Conservation (phyloP, 1,139 yeast species). For the Pichia sp. region DNA sequence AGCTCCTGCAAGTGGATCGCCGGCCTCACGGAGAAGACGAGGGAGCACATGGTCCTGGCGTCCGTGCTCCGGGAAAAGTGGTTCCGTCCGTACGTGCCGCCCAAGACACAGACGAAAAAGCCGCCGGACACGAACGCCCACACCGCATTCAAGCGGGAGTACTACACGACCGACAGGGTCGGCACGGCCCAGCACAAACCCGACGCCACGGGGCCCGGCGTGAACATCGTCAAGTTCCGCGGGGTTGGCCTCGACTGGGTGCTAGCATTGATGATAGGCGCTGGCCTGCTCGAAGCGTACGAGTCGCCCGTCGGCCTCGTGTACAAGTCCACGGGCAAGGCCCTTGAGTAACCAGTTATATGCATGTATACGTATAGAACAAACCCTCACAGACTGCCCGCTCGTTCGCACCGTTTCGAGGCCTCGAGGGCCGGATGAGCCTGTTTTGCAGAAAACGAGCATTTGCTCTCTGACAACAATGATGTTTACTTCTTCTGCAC, state of each 20-base stretch:
- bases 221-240: conserved; percentile 14
- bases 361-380: too few species aligned
- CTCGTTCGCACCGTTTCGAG: too few species aligned
- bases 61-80: conserved; percentile 9
- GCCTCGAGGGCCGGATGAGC: too few species aligned
- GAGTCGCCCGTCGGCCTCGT: conserved; percentile 69
- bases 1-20: conserved; percentile 29
- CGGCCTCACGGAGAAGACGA: conserved; percentile 4
- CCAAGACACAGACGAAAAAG: not conserved
- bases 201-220: conserved; percentile 9
- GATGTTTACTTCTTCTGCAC: not conserved
- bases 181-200: conserved; percentile 1
- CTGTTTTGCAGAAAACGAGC: too few species aligned
- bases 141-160: conserved; percentile 6
- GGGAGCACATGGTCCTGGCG: conserved; percentile 8
- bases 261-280: conserved; percentile 60
- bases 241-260: conserved; percentile 46
- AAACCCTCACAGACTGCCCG: too few species aligned
- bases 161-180: conserved; percentile 11
- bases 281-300: conserved; percentile 65
- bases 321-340: conserved; percentile 54
- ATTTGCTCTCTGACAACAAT: not conserved
- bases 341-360: conserved; percentile 9
- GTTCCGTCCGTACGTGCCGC: conserved; percentile 6
- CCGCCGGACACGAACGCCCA: not conserved